Percentiles rank a stretch among this genome's conserved stretches.
Evolutionary conservation across 257 asterid genomes (phyloP).

Genomic region (Agastache rugosa): DNA sequence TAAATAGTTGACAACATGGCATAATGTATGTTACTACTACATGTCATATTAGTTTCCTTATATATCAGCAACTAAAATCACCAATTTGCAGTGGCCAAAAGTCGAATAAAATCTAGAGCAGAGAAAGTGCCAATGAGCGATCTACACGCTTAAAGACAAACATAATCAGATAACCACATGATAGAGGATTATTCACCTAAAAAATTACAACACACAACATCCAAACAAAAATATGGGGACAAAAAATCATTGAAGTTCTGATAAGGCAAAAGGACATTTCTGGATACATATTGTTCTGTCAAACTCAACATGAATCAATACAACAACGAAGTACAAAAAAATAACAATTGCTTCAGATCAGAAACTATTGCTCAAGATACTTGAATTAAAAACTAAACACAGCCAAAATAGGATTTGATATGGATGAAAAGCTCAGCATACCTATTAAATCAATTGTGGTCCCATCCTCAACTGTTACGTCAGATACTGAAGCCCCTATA

Average conservation of each 20-base stretch:
- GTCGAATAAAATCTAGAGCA: not conserved
- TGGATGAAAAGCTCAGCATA: conserved; percentile 24
- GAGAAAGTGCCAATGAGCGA: not conserved
- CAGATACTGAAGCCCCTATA: conserved; percentile 74
- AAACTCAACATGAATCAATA: conserved; percentile 18
- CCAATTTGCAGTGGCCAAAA: conserved; percentile 9
- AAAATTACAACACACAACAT: not conserved
- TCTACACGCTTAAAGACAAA: not conserved
- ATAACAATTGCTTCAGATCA: not conserved
- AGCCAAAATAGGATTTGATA: not conserved
- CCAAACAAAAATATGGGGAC: not conserved
- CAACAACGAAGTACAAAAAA: not conserved
- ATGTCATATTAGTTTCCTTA: not conserved
- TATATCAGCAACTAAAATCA: not conserved
- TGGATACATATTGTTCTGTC: not conserved
- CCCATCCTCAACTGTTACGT: conserved; percentile 76
- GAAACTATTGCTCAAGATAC: not conserved
- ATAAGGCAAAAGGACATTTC: conserved; percentile 5
- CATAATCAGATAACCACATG: not conserved
- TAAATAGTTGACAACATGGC: not conserved
- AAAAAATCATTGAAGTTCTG: not conserved
- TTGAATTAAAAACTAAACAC: not conserved
- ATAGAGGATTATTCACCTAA: not conserved
- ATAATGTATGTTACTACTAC: not conserved
- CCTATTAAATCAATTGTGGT: conserved; percentile 88